Conservation (phyloP, 202 grass and related monocot species). For the Schoenoplectus tabernaemontani region DNA sequence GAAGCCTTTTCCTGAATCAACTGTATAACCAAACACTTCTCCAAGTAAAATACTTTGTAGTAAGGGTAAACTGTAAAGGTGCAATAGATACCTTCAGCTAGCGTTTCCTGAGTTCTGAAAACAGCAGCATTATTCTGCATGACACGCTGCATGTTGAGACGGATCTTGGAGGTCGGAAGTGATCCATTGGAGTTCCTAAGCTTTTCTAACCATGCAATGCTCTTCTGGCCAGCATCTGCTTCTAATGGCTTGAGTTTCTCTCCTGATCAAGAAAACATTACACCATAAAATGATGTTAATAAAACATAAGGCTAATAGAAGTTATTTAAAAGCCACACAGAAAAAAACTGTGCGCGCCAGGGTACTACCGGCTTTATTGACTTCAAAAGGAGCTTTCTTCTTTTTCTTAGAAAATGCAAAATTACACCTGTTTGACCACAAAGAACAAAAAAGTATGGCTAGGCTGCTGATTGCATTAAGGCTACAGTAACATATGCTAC, state of each 20-base stretch:
- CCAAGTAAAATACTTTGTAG: not conserved
- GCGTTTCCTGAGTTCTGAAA: conserved; percentile 67
- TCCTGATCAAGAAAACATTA: conserved; percentile 29
- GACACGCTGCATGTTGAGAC: conserved; percentile 69
- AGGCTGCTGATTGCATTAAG: not conserved
- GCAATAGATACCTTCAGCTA: conserved; percentile 42
- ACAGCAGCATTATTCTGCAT: conserved; percentile 85
- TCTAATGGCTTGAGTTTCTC: conserved; percentile 52
- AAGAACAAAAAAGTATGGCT: not conserved
- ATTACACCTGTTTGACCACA: not conserved
- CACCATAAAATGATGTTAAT: not conserved
- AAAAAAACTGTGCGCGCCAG: not conserved
- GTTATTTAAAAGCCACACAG: conserved; percentile 4
- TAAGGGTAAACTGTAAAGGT: not conserved
- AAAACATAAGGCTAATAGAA: not conserved
- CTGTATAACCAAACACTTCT: not conserved
- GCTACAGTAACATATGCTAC: not conserved
- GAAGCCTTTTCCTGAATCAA: not conserved
- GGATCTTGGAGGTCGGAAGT: conserved; percentile 53
- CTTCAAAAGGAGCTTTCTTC: not conserved
- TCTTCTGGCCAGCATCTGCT: conserved; percentile 44
- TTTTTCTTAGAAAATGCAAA: not conserved
- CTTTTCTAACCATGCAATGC: conserved; percentile 62
- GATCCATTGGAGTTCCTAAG: conserved; percentile 58
- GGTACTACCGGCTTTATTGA: conserved; percentile 10